phyloP scores from a whole-genome alignment of 2,329 filamentous ascomycete genomes.

The Ampelomyces quisqualis region DNA sequence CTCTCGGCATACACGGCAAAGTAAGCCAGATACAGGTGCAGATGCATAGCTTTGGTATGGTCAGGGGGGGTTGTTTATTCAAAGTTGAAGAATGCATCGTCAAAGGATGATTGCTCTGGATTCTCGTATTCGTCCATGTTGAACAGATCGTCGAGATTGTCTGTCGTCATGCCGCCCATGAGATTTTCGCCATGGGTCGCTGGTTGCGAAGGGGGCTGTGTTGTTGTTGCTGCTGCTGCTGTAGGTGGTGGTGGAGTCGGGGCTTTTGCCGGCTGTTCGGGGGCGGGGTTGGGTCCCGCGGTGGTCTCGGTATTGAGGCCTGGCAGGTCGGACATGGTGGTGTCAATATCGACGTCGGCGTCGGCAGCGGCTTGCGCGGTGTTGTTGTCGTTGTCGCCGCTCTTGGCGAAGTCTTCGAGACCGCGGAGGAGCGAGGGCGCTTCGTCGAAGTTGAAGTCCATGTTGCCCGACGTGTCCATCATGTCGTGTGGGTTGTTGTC shows the following conservation, averaged over 20 bases:
- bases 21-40: too few species aligned
- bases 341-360: conserved; percentile 30
- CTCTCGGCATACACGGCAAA: background rate
- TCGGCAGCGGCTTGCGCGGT: conserved; percentile 13
- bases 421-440: conserved; percentile 36
- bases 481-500: conserved; percentile 23
- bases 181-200: conserved; percentile 22
- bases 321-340: conserved; percentile 36
- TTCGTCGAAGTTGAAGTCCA: conserved; percentile 39
- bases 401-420: conserved; percentile 42
- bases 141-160: conserved; percentile 41
- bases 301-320: conserved; percentile 17
- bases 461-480: conserved; percentile 31
- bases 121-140: conserved; percentile 39
- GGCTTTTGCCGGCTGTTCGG: conserved; percentile 7
- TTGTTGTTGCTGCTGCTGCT: conserved; percentile 4
- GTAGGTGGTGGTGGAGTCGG: conserved; percentile 1
- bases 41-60: too few species aligned
- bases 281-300: conserved; percentile 7
- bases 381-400: conserved; percentile 18
- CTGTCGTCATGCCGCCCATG: conserved; percentile 33
- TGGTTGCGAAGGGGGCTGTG: conserved; percentile 5
- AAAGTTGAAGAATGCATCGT: conserved; percentile 44
- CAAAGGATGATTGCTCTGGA: conserved; percentile 39
- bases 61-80: too few species aligned